Evolutionary conservation across 805 yeast species (phyloP).

Genomic region (Alloascoidea africana): DNA sequence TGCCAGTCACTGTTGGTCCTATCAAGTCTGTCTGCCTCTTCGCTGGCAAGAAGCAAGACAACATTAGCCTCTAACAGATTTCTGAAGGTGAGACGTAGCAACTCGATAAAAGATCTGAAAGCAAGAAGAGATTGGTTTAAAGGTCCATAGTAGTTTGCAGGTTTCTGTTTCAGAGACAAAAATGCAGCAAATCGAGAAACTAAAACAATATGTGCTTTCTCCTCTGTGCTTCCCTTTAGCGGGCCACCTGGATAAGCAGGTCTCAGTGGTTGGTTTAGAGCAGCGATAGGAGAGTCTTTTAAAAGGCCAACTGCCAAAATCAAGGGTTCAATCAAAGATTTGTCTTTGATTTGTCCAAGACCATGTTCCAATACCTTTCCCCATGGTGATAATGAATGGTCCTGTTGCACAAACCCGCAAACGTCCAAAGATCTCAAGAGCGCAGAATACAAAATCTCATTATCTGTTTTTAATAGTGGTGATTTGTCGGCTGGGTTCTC

Average conservation of each 20-base stretch:
- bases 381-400: slow-evolving; percentile 29
- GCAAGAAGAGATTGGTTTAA: slow-evolving; percentile 50
- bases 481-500: slow-evolving; percentile 15
- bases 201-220: slow-evolving; percentile 22
- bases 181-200: slow-evolving; percentile 34
- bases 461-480: slow-evolving; percentile 21
- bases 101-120: slow-evolving; percentile 49
- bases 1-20: slow-evolving; percentile 42
- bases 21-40: slow-evolving; percentile 39
- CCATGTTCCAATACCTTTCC: slow-evolving; percentile 30
- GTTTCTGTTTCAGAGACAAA: slow-evolving; percentile 31
- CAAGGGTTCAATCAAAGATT: slow-evolving; percentile 16
- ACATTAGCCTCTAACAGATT: slow-evolving; percentile 38
- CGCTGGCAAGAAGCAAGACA: slow-evolving; percentile 36
- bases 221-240: slow-evolving; percentile 14
- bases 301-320: slow-evolving; percentile 13
- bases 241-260: slow-evolving; percentile 26
- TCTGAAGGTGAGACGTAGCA: slow-evolving; percentile 31
- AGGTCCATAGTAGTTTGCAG: slow-evolving; percentile 50
- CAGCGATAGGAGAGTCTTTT: slow-evolving; percentile 10
- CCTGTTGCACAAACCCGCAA: slow-evolving; percentile 27
- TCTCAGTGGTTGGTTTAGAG: slow-evolving; percentile 15
- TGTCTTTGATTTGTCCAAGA: slow-evolving; percentile 8
- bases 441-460: slow-evolving; percentile 43
- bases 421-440: slow-evolving; percentile 37